phyloP scores from a whole-genome alignment of 2,329 filamentous ascomycete species.

The Alternaria infectoria region DNA sequence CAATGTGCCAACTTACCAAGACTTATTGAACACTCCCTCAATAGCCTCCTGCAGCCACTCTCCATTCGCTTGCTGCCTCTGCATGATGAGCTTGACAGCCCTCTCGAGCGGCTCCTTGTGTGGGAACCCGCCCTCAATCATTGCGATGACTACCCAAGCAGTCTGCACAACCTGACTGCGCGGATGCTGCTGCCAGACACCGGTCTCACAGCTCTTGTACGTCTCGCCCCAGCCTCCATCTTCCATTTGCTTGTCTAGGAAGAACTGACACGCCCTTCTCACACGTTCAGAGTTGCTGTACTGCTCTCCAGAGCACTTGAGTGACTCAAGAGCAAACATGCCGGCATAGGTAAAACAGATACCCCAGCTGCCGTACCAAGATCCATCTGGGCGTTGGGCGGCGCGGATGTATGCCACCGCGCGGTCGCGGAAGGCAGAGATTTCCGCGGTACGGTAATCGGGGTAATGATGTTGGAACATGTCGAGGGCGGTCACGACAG shows the following conservation, averaged over 20 bases:
- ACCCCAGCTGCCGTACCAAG: slow-evolving; percentile 97
- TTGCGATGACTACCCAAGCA: slow-evolving; percentile 82
- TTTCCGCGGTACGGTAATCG: slow-evolving; percentile 77
- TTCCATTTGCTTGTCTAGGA: slow-evolving; percentile 80
- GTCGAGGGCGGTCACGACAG: slow-evolving; percentile 84
- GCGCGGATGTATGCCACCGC: slow-evolving; percentile 84
- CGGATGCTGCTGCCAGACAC: slow-evolving; percentile 76
- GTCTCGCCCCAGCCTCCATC: slow-evolving; percentile 98
- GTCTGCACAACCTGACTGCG: slow-evolving; percentile 93
- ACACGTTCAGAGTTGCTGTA: slow-evolving; percentile 76
- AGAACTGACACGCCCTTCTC: slow-evolving; percentile 80
- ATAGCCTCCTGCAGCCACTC: slow-evolving; percentile 97
- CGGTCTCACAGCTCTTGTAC: slow-evolving; percentile 82
- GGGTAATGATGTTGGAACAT: slow-evolving; percentile 84
- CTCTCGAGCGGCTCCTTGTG: slow-evolving; percentile 73
- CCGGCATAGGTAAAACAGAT: slow-evolving; percentile 97
- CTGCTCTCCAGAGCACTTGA: slow-evolving; percentile 80
- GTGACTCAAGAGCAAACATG: slow-evolving; percentile 93
- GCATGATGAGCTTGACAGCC: slow-evolving; percentile 82
- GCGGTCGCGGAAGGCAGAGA: slow-evolving; percentile 72
- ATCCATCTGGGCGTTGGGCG: slow-evolving; percentile 80
- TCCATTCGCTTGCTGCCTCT: slow-evolving; percentile 82
- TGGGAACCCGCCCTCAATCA: slow-evolving; percentile 84
- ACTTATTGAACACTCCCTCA: slow-evolving; percentile 98
- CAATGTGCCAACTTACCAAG: slow-evolving; percentile 66